Percentiles rank a stretch among this genome's conserved stretches.
Conservation (phyloP, 768 basidiomycete genomes). For the Tubosaeta sp. region DNA sequence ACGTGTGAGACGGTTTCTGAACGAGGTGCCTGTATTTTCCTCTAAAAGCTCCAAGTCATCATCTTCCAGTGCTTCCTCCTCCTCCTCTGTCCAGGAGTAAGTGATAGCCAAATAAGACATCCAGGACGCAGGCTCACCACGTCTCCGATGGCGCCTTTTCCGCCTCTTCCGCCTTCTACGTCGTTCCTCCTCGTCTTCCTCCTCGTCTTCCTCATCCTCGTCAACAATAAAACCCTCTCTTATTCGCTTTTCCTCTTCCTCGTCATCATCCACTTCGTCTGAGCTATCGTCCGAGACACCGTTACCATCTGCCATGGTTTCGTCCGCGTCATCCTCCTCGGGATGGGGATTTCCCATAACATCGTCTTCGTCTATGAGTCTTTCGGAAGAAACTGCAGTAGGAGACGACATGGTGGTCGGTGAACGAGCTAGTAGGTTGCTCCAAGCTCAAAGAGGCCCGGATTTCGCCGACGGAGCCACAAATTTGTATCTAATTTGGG, state of each 20-base stretch:
- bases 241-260: slow-evolving; percentile 77
- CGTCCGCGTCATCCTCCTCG: slow-evolving; percentile 58
- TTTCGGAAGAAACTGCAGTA: slow-evolving; percentile 33
- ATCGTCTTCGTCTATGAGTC: slow-evolving; percentile 46
- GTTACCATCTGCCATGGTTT: slow-evolving; percentile 42
- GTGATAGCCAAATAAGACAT: slow-evolving; percentile 4
- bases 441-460: slow-evolving; percentile 3
- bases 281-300: slow-evolving; percentile 73
- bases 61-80: slow-evolving; percentile 77
- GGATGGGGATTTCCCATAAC: slow-evolving; percentile 51
- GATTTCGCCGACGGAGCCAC: slow-evolving; percentile 26
- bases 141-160: slow-evolving; percentile 59
- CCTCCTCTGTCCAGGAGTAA: slow-evolving; percentile 35
- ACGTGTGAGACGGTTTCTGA: slow-evolving; percentile 70
- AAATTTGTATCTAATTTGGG: slow-evolving; percentile 5
- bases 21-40: slow-evolving; percentile 81
- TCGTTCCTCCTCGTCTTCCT: slow-evolving; percentile 55
- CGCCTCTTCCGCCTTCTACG: slow-evolving; percentile 60
- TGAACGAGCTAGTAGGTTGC: slow-evolving; percentile 17
- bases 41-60: slow-evolving; percentile 78
- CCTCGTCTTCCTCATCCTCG: slow-evolving; percentile 87
- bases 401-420: slow-evolving; percentile 54
- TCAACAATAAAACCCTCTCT: slow-evolving; percentile 91
- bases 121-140: slow-evolving; percentile 33
- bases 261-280: slow-evolving; percentile 87